A percentile compares a stretch with the other conserved stretches of the same genome.
Conservation (phyloP, 495 filamentous ascomycete genomes). For the Xylaria castorea region DNA sequence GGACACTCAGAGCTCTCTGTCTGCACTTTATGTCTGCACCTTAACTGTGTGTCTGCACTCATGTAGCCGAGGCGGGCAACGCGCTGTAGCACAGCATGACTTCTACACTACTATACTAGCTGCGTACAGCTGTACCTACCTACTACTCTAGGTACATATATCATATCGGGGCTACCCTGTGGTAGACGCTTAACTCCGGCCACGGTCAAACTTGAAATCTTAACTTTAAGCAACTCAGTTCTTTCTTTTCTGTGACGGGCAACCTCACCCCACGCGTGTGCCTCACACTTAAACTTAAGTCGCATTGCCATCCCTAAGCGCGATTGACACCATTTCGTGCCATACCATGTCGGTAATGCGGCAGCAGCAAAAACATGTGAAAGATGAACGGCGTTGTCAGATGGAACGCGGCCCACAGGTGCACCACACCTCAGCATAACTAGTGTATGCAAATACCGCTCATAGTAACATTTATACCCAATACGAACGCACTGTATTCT, state of each 20-base stretch:
- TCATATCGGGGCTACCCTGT: neutral
- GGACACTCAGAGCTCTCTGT: neutral
- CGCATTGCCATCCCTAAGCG: neutral
- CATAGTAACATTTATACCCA: neutral
- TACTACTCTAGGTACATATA: too few relatives aligned
- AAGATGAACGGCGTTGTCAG: neutral
- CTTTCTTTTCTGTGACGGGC: neutral
- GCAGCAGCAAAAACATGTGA: neutral
- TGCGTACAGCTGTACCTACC: too few relatives aligned
- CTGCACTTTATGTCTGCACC: neutral
- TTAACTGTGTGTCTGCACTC: too few relatives aligned
- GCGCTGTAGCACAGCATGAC: neutral
- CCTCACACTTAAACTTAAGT: neutral
- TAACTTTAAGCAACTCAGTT: neutral
- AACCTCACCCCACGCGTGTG: conserved; percentile 2
- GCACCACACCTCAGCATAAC: too few relatives aligned
- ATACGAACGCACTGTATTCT: neutral
- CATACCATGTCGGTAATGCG: neutral
- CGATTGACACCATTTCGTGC: neutral
- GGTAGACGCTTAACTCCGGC: neutral
- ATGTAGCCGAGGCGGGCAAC: neutral
- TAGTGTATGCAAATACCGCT: neutral
- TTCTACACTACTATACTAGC: too few relatives aligned
- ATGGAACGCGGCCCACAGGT: neutral
- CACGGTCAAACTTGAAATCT: neutral